These are phyloP conservation scores for Nymphaea thermarum DNA, from an alignment of 164 flowering plant species.

Conservation along the genomic window DNA sequence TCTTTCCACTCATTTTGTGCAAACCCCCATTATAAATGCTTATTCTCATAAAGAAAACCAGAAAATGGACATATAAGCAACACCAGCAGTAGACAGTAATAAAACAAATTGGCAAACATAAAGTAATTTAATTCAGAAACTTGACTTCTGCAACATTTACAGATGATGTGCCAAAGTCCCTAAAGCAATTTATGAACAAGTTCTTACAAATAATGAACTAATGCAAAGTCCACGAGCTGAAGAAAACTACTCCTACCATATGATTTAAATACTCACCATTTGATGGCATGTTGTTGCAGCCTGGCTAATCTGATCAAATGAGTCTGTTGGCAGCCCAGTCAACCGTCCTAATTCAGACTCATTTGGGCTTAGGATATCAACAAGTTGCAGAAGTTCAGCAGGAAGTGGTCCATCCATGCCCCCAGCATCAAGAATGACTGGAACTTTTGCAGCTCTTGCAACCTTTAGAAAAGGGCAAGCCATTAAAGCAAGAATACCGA, in stretches of 20 bases:
- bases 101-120: too few relatives aligned
- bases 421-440: conserved; percentile 87
- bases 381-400: conserved; percentile 38
- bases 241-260: neutral
- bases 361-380: conserved; percentile 88
- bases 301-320: conserved; percentile 61
- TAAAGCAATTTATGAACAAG: neutral
- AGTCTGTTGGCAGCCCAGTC: conserved; percentile 71
- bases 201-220: too few relatives aligned
- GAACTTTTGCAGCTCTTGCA: conserved; percentile 67
- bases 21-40: too few relatives aligned
- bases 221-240: too few relatives aligned
- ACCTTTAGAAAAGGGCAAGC: conserved; percentile 29
- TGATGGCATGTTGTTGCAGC: conserved; percentile 61
- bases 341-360: conserved; percentile 80
- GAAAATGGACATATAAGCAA: too few relatives aligned
- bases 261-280: conserved; percentile 42
- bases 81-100: too few relatives aligned
- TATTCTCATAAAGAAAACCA: too few relatives aligned
- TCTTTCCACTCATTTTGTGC: too few relatives aligned
- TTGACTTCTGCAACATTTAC: neutral
- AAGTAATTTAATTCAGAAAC: neutral
- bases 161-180: neutral
- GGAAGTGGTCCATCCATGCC: conserved; percentile 85
- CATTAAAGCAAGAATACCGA: too few relatives aligned